Conservation (phyloP, 441 rosid genomes). For the Daphne laureola region DNA sequence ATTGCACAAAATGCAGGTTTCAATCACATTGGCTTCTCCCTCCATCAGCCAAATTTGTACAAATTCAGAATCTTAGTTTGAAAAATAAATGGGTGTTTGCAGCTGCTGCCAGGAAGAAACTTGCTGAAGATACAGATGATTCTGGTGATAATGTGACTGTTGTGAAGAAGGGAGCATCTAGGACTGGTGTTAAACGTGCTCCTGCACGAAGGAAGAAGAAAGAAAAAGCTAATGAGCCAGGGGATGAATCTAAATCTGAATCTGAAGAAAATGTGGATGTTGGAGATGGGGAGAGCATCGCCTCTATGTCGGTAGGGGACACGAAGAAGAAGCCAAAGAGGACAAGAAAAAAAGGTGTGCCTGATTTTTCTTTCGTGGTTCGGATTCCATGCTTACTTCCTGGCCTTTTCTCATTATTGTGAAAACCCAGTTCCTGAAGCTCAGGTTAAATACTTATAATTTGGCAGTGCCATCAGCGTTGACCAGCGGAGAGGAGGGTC, state of each 20-base stretch:
- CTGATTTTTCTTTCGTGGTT: constrained; percentile 6
- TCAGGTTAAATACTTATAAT: background rate
- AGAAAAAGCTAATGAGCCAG: constrained; percentile 24
- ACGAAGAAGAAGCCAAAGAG: constrained; percentile 21
- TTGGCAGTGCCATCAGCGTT: constrained; percentile 32
- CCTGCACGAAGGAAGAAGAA: constrained; percentile 53
- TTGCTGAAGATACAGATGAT: constrained; percentile 31
- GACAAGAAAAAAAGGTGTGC: constrained; percentile 42
- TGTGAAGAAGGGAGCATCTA: constrained; percentile 35
- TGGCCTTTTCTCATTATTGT: no score
- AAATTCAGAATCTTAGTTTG: constrained; percentile 35
- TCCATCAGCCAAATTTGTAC: constrained; percentile 30
- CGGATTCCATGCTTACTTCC: no score
- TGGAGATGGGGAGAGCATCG: constrained; percentile 20
- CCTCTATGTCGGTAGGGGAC: constrained; percentile 17
- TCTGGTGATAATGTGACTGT: constrained; percentile 38
- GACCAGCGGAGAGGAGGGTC: constrained; percentile 32
- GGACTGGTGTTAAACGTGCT: constrained; percentile 31
- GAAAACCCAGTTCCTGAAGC: no score
- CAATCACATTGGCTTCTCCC: constrained; percentile 29
- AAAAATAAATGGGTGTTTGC: constrained; percentile 38
- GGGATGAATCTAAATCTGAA: constrained; percentile 30
- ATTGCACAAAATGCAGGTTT: constrained; percentile 37
- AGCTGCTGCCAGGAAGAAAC: constrained; percentile 47
- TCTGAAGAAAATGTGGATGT: constrained; percentile 20